A percentile compares a stretch with the other conserved stretches of the same genome.
Evolutionary conservation across 108 stramenopile genomes (phyloP).

Genomic region (Licmophora abbreviata): DNA sequence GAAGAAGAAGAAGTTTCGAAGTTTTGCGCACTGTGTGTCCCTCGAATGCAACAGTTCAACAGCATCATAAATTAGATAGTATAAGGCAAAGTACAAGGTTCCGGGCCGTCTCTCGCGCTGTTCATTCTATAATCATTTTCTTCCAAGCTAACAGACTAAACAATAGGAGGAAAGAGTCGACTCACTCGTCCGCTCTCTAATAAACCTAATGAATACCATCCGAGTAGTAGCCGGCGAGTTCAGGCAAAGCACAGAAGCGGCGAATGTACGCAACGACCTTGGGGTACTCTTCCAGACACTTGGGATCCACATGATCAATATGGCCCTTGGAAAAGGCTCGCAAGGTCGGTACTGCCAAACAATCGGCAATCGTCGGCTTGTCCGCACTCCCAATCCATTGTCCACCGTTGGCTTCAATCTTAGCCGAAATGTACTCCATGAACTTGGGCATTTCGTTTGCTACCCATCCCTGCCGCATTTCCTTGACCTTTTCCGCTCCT

Average conservation of each 20-base stretch:
- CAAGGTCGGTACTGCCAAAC: slow-evolving; percentile 27
- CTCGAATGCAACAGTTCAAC: too few species aligned
- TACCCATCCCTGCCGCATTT: slow-evolving; percentile 36
- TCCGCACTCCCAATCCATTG: slow-evolving; percentile 19
- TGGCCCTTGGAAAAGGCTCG: slow-evolving; percentile 35
- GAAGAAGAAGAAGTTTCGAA: too few species aligned
- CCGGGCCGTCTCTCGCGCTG: too few species aligned
- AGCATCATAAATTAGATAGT: too few species aligned
- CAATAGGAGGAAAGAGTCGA: too few species aligned
- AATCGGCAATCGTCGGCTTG: slow-evolving; percentile 66
- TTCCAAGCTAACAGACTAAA: too few species aligned
- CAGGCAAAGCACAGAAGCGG: slow-evolving; percentile 24
- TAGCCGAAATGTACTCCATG: slow-evolving; percentile 22
- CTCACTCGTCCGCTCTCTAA: too few species aligned
- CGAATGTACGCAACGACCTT: slow-evolving; percentile 29
- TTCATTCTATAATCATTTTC: too few species aligned
- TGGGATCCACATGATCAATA: slow-evolving; percentile 48
- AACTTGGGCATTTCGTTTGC: slow-evolving; percentile 40
- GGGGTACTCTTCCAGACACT: slow-evolving; percentile 37
- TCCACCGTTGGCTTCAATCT: slow-evolving; percentile 31
- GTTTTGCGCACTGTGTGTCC: too few species aligned
- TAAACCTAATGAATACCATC: slow-evolving; percentile 9
- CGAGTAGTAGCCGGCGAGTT: slow-evolving; percentile 24
- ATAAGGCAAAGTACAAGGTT: too few species aligned
- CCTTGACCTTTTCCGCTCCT: slow-evolving; percentile 39